Evolutionary conservation across 331 rosid genomes (phyloP).

Genomic region (Saraca asoca): DNA sequence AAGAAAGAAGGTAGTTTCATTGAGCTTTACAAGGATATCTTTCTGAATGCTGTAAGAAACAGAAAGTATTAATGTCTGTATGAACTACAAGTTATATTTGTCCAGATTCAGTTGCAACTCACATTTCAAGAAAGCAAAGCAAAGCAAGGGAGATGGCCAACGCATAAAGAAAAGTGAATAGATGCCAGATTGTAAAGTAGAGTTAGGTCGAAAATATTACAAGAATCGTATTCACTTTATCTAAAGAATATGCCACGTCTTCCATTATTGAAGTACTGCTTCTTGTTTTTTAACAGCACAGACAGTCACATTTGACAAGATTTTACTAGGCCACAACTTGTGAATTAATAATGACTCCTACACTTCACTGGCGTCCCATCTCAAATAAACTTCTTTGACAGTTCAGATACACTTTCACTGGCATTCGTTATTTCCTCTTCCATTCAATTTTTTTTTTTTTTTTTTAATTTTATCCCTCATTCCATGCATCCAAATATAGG

Average conservation of each 20-base stretch:
- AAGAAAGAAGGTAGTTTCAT: neutral
- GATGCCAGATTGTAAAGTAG: conserved; percentile 30
- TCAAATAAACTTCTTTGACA: no score
- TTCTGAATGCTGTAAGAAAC: conserved; percentile 2
- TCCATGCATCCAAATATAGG: no score
- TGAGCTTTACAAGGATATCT: neutral
- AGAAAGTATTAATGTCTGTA: neutral
- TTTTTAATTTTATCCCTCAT: no score
- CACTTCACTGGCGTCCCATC: no score
- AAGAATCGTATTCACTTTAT: neutral
- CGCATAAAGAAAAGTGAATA: conserved; percentile 11
- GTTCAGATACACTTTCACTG: no score
- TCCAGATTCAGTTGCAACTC: conserved; percentile 5
- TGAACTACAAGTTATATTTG: neutral
- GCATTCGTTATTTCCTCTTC: no score
- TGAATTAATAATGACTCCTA: no score
- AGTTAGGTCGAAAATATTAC: neutral
- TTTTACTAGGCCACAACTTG: no score
- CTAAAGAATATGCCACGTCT: neutral
- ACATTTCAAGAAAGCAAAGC: neutral
- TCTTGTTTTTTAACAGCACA: no score
- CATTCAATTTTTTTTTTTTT: no score
- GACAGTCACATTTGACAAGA: no score
- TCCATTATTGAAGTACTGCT: neutral
- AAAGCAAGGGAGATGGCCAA: neutral